Base-by-base conservation (phyloP, 2,329 filamentous ascomycete species). In the Hypoxylon sp. region DNA sequence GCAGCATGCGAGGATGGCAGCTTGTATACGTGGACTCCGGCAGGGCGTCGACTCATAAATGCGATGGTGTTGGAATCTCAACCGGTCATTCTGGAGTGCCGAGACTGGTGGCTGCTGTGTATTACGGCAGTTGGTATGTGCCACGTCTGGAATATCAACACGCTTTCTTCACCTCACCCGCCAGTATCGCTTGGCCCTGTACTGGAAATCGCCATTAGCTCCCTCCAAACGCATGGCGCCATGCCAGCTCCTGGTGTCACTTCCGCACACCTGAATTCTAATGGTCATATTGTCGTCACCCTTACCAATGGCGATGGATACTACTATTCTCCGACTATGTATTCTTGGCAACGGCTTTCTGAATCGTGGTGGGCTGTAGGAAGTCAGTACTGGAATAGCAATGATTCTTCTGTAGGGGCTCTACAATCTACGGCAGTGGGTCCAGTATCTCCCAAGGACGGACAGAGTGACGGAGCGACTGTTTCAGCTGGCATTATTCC, bases 341-440 rank as follows among this genome's bases (percentile, higher is more conserved):
- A 90, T 79, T 88, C 90, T 6, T 99, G 96, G 96, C 95, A 98
- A 79, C 90, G 94, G 9, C 85, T 99, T n/a, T 97, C 94, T 1
- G 97, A 99, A 78, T 88, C 93, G 1, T 99, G 96, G 96, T 99
- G 96, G 94, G 95, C 95, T 0, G 94, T 98, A 0, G 94, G 94
- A 17, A 97, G 93, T 73, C 96, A 99, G 78, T 99, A 99, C 79
- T 99, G 96, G 97, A 98, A 99, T 79, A 97, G 94, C 0, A 97
- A 94, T 58, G 96, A 98, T 75, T 94, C 93, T 1, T 94, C 94
- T 0, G 89, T 97, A 58, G 90, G 92, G 51, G 92, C 94, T 55
- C 81, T 97, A 38, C 90, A 93, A 71, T 89, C 92, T 1, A 90
- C 89, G 0, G 89, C 89, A 9, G 86, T 90, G 6, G 89, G 90